These are phyloP conservation scores for Cornus kousa DNA, from an alignment of 148 eudicot genomes.

Conservation along the genomic window DNA sequence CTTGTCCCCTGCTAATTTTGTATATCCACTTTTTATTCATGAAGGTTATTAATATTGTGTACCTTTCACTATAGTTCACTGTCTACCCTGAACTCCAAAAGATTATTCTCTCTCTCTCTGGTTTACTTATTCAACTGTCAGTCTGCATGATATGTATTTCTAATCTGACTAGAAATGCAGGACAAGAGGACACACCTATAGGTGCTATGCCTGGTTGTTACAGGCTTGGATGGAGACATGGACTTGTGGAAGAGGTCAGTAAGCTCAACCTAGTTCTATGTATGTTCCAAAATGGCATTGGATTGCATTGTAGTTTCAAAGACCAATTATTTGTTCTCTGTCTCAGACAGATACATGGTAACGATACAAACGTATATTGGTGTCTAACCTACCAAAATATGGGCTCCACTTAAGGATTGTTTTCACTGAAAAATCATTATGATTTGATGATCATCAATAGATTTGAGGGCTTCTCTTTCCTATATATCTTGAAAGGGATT, in stretches of 20 bases:
- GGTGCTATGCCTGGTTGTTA: slow-evolving; percentile 99
- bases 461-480: neutral
- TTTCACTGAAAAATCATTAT: neutral
- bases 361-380: neutral
- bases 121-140: neutral
- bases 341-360: neutral
- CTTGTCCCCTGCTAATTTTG: slow-evolving; percentile 86
- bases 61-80: neutral
- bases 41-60: slow-evolving; percentile 53
- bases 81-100: neutral
- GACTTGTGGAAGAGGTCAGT: slow-evolving; percentile 90
- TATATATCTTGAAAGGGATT: no score
- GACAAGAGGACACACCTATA: slow-evolving; percentile 91
- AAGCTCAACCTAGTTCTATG: neutral
- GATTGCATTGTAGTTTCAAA: neutral
- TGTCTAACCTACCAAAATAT: neutral
- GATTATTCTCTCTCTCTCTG: neutral
- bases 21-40: slow-evolving; percentile 93
- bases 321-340: neutral
- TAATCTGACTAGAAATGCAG: slow-evolving; percentile 35
- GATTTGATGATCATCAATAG: neutral
- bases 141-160: slow-evolving; percentile 1
- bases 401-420: neutral
- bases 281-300: neutral
- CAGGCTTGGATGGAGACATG: slow-evolving; percentile 98